Conservation (phyloP, 257 asterid genomes). For the Ocimum tenuiflorum region DNA sequence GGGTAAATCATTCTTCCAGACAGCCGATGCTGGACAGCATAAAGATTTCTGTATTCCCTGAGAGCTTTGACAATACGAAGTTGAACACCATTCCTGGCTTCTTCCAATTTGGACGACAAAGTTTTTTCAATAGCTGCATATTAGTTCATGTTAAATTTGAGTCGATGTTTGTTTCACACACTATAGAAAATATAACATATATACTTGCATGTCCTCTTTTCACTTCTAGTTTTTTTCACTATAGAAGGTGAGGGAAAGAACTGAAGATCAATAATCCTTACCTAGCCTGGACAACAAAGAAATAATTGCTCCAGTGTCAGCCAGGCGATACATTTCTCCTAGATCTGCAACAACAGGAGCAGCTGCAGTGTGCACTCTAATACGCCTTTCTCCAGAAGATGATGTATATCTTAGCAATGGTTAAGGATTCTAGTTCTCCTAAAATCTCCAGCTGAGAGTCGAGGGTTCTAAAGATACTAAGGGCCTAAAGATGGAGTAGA, state of each 20-base stretch:
- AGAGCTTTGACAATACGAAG: constrained; percentile 80
- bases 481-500: neutral
- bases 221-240: neutral
- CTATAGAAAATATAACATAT: neutral
- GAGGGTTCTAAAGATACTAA: neutral
- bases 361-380: constrained; percentile 94
- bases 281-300: constrained; percentile 91
- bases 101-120: constrained; percentile 80
- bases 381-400: constrained; percentile 96
- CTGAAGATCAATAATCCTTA: constrained; percentile 22
- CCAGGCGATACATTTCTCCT: constrained; percentile 90
- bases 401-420: constrained; percentile 75
- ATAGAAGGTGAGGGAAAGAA: constrained; percentile 2
- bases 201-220: neutral
- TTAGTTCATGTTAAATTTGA: constrained; percentile 12
- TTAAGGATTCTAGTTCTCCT: constrained; percentile 33
- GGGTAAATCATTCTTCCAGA: constrained; percentile 88
- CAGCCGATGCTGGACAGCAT: constrained; percentile 89
- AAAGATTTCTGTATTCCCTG: constrained; percentile 83
- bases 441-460: constrained; percentile 9
- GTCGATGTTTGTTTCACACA: neutral
- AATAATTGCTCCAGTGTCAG: constrained; percentile 82
- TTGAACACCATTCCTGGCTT: constrained; percentile 66
- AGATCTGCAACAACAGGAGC: constrained; percentile 94
- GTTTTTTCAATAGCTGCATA: constrained; percentile 92